A percentile compares a stretch with the other conserved stretches of the same genome.
Evolutionary conservation across 2,329 filamentous ascomycete genomes (phyloP).

Genomic region (Colletotrichum sp.): DNA sequence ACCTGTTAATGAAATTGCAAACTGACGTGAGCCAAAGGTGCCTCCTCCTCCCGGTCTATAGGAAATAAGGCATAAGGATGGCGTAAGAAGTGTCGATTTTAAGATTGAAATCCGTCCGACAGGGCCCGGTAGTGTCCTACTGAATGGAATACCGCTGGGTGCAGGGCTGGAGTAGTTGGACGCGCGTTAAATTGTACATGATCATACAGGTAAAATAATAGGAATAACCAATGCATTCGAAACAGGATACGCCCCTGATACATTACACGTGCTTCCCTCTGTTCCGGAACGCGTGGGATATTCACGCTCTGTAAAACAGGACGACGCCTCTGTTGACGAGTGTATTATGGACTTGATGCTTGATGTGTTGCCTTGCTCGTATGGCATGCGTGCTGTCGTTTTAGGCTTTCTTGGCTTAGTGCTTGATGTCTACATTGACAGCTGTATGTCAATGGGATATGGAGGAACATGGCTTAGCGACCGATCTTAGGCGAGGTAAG

Average conservation of each 20-base stretch:
- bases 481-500: neutral
- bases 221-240: neutral
- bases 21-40: conserved; percentile 42
- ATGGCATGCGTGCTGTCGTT: neutral
- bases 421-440: neutral
- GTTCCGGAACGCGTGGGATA: neutral
- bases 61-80: neutral
- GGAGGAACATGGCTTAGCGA: neutral
- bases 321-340: neutral
- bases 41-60: conserved; percentile 63
- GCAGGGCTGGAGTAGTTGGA: neutral
- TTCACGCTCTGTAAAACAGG: neutral
- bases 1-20: neutral
- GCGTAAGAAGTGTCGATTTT: neutral
- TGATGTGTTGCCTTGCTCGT: neutral
- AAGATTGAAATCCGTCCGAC: neutral
- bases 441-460: neutral
- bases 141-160: neutral
- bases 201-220: conserved; percentile 10
- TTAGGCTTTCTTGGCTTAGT: neutral
- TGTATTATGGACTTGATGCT: neutral
- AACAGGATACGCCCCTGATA: neutral
- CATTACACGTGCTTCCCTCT: neutral
- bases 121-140: neutral
- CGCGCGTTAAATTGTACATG: conserved; percentile 2